Conservation (phyloP, 2,329 filamentous ascomycete genomes). For the Cylindrodendrum hubeiense region DNA sequence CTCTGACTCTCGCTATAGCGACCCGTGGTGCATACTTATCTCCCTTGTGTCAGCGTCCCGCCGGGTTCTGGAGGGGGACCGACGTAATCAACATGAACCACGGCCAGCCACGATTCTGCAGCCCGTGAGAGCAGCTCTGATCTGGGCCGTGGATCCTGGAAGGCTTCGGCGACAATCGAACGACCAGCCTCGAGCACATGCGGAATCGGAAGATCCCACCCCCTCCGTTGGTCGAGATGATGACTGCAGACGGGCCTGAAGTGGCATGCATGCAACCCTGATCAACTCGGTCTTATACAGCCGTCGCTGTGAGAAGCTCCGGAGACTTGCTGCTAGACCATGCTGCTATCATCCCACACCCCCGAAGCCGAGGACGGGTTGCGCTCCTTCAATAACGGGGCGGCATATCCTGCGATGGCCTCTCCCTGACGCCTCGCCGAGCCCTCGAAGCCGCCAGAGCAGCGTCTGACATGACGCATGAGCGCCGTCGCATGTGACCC, state of each 20-base stretch:
- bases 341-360: conserved; percentile 10
- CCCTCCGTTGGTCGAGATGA: conserved; percentile 13
- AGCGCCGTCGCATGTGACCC: conserved; percentile 16
- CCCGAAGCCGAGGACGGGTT: not conserved
- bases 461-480: conserved; percentile 22
- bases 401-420: not conserved
- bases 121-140: not conserved
- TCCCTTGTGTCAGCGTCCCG: conserved; percentile 2
- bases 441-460: not conserved
- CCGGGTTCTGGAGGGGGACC: not conserved
- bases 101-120: not conserved
- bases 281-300: conserved; percentile 2
- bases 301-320: not conserved
- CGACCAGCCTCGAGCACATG: conserved; percentile 4
- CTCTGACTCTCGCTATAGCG: conserved; percentile 13
- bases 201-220: conserved; percentile 26
- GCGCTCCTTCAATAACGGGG: not conserved
- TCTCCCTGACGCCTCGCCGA: not conserved
- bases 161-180: conserved; percentile 11
- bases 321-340: conserved; percentile 1
- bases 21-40: conserved; percentile 10
- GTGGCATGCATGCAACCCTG: conserved; percentile 27
- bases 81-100: conserved; percentile 13
- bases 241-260: conserved; percentile 23
- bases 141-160: not conserved